A percentile compares a stretch with the other conserved stretches of the same genome.
Conservation (phyloP, 1,284 basidiomycete species). For the Naganishia cerealis region DNA sequence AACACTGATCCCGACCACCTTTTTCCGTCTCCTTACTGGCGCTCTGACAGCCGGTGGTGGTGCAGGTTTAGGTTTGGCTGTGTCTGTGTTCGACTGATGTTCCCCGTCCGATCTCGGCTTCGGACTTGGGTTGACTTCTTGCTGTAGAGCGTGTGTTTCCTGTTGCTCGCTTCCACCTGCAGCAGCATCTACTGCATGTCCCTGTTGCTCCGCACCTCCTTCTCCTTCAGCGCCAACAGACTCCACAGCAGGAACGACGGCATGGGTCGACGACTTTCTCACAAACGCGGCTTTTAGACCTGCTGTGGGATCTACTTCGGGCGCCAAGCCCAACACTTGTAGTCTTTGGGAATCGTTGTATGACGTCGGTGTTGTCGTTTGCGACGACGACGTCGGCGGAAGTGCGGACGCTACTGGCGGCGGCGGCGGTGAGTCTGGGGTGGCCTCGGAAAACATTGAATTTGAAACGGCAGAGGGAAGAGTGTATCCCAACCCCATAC, state of each 20-base stretch:
- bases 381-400: neutral
- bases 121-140: too few species aligned
- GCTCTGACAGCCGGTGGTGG: neutral
- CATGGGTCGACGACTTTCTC: neutral
- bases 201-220: neutral
- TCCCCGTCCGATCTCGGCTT: too few species aligned
- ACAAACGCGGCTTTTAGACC: slow-evolving; percentile 17
- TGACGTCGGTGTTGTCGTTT: neutral
- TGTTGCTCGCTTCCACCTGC: too few species aligned
- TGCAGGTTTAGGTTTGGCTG: too few species aligned
- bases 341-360: slow-evolving; percentile 1
- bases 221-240: neutral
- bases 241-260: neutral
- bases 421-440: neutral
- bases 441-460: neutral
- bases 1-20: slow-evolving; percentile 35
- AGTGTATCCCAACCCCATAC: neutral
- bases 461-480: neutral
- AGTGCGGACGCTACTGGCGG: neutral
- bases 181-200: too few species aligned
- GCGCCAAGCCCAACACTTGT: slow-evolving; percentile 8
- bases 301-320: slow-evolving; percentile 1
- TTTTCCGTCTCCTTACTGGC: slow-evolving; percentile 9
- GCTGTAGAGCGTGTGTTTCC: too few species aligned
- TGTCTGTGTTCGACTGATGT: too few species aligned